A percentile compares a stretch with the other conserved stretches of the same genome.
These are phyloP conservation scores for Phytophthora vignae DNA, from an alignment of 352 stramenopile species.

Conservation along the genomic window DNA sequence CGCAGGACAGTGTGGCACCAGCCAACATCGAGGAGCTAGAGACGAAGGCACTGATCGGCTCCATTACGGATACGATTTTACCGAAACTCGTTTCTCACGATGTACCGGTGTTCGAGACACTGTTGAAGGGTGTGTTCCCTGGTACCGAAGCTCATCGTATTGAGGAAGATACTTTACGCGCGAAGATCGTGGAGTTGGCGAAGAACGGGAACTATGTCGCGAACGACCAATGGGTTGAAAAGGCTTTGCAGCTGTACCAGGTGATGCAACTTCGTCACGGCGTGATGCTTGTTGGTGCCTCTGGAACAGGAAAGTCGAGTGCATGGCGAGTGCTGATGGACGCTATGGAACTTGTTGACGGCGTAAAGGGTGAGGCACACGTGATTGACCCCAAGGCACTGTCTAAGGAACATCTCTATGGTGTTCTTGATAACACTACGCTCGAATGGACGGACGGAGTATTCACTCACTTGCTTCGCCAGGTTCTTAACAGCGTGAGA, in stretches of 20 bases:
- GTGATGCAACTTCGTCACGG: conserved; percentile 98
- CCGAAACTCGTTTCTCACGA: conserved; percentile 99
- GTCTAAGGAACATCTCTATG: conserved; percentile 98
- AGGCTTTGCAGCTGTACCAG: conserved; percentile 99
- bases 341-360: conserved; percentile 95
- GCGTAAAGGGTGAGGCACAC: conserved; percentile 96
- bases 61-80: conserved; percentile 99
- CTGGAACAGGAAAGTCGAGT: conserved; percentile 97
- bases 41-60: conserved; percentile 95
- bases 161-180: conserved; percentile 90
- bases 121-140: conserved; percentile 98
- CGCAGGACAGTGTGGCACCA: conserved; percentile 41
- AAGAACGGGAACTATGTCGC: conserved; percentile 89
- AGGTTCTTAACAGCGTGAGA: conserved; percentile 97
- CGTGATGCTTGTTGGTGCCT: conserved; percentile 99
- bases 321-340: conserved; percentile 95
- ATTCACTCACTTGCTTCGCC: conserved; percentile 97
- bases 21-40: conserved; percentile 85
- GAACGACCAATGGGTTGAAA: conserved; percentile 96
- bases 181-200: conserved; percentile 94
- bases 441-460: conserved; percentile 99
- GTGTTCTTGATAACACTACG: conserved; percentile 99
- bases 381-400: conserved; percentile 99
- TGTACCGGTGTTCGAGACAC: conserved; percentile 95
- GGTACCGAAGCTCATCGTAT: conserved; percentile 86